Conservation (phyloP, 2,329 filamentous ascomycete species). For the Diplodia intermedia region DNA sequence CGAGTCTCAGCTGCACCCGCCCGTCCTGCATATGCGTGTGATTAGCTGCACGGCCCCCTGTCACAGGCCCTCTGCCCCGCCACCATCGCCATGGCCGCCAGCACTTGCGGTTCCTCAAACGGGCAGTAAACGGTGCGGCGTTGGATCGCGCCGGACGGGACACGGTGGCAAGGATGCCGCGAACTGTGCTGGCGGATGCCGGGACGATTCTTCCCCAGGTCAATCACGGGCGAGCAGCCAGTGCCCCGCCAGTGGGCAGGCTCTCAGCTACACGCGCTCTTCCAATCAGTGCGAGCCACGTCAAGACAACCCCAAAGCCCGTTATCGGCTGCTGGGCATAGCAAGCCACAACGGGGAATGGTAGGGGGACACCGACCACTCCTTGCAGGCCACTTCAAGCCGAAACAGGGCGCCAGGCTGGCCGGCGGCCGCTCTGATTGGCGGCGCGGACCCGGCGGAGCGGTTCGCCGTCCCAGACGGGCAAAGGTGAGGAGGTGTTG, state of each 20-base stretch:
- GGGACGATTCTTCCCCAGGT: slow-evolving; percentile 13
- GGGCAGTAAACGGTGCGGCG: slow-evolving; percentile 27
- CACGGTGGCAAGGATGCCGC: background rate
- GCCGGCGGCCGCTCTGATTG: slow-evolving; percentile 3
- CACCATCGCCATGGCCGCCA: slow-evolving; percentile 17
- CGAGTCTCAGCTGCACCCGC: slow-evolving; percentile 31
- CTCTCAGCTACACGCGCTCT: slow-evolving; percentile 24
- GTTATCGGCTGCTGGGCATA: slow-evolving; percentile 32
- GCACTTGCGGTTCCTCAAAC: slow-evolving; percentile 27
- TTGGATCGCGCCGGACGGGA: slow-evolving; percentile 9
- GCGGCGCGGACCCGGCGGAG: slow-evolving; percentile 6
- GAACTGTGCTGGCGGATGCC: slow-evolving; percentile 11
- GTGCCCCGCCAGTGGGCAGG: slow-evolving; percentile 6
- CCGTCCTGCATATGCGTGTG: slow-evolving; percentile 34
- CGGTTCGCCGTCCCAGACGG: slow-evolving; percentile 17
- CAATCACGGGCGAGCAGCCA: slow-evolving; percentile 15
- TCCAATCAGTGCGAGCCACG: slow-evolving; percentile 33
- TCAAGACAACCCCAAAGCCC: slow-evolving; percentile 29
- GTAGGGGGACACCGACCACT: slow-evolving; percentile 27
- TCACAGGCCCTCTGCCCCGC: slow-evolving; percentile 28
- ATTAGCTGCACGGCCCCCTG: slow-evolving; percentile 32
- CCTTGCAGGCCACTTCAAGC: slow-evolving; percentile 31
- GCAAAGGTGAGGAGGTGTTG: slow-evolving; percentile 30
- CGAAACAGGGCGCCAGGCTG: slow-evolving; percentile 27
- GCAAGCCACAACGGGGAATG: slow-evolving; percentile 31